A percentile compares a stretch with the other conserved stretches of the same genome.
phyloP scores from a whole-genome alignment of 768 basidiomycete genomes.

The Suillus placidus region DNA sequence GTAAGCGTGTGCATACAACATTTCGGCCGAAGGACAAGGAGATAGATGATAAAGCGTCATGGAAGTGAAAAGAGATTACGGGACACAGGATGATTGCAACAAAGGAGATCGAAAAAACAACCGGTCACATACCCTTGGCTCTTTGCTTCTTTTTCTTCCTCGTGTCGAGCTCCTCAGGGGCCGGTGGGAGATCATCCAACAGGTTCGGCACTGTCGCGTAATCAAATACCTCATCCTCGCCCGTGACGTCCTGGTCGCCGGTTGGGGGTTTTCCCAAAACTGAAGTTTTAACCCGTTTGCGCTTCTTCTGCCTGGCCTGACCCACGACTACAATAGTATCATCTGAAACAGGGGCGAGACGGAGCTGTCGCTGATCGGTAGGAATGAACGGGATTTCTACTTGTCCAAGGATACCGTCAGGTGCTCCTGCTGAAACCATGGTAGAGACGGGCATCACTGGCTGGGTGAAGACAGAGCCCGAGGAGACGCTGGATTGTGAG shows the following conservation, averaged over 20 bases:
- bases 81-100: not conserved
- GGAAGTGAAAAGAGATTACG: not conserved
- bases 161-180: slow-evolving; percentile 33
- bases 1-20: slow-evolving; percentile 7
- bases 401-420: slow-evolving; percentile 28
- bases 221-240: slow-evolving; percentile 58
- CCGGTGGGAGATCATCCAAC: slow-evolving; percentile 55
- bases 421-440: not conserved
- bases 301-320: slow-evolving; percentile 62
- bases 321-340: slow-evolving; percentile 78
- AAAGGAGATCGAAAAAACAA: not conserved
- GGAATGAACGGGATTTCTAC: slow-evolving; percentile 83
- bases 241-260: slow-evolving; percentile 24
- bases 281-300: slow-evolving; percentile 51
- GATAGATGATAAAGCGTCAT: not conserved
- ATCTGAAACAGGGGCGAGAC: slow-evolving; percentile 39
- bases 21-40: slow-evolving; percentile 13
- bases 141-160: slow-evolving; percentile 56
- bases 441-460: not conserved
- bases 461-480: not conserved
- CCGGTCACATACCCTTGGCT: slow-evolving; percentile 39
- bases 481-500: not conserved
- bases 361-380: slow-evolving; percentile 51
- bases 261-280: slow-evolving; percentile 13
- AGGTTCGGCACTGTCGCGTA: slow-evolving; percentile 71